Evolutionary conservation across 495 filamentous ascomycete genomes (phyloP).

Genomic region (Pyrenopolyporus hunteri): DNA sequence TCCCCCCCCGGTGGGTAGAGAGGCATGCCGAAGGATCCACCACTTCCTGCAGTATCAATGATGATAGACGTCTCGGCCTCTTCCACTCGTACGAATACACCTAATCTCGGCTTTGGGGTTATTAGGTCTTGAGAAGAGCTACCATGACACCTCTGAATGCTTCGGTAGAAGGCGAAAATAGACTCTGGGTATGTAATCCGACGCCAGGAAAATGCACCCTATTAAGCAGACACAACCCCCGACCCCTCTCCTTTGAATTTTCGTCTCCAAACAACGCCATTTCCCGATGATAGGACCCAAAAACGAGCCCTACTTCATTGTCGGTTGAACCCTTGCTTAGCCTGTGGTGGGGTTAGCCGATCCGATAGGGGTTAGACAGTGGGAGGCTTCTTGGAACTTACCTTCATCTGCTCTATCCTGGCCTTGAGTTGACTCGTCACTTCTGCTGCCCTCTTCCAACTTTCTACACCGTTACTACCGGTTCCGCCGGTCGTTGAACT

Average conservation of each 20-base stretch:
- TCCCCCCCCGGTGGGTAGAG: too few relatives aligned
- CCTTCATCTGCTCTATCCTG: conserved; percentile 83
- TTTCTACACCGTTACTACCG: conserved; percentile 73
- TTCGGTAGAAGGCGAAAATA: conserved; percentile 15
- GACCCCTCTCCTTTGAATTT: conserved; percentile 11
- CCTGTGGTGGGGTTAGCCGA: conserved; percentile 26
- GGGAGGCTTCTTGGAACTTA: conserved; percentile 28
- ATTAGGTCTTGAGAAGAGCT: conserved; percentile 22
- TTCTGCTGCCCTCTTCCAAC: conserved; percentile 98
- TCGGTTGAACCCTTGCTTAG: conserved; percentile 46
- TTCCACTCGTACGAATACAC: conserved; percentile 2
- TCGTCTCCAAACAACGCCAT: conserved; percentile 25
- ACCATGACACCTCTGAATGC: conserved; percentile 19
- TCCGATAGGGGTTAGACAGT: not conserved
- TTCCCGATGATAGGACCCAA: conserved; percentile 15
- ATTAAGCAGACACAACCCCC: conserved; percentile 23
- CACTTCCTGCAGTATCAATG: not conserved
- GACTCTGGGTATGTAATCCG: conserved; percentile 37
- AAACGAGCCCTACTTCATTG: conserved; percentile 21
- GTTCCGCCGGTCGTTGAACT: conserved; percentile 44
- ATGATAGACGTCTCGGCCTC: not conserved
- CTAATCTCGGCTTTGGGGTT: conserved; percentile 2
- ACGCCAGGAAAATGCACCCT: conserved; percentile 41
- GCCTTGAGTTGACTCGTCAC: conserved; percentile 97
- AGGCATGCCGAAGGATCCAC: not conserved